Evolutionary conservation across 2,329 filamentous ascomycete species (phyloP), one percentile per base, ranked within the genome.

Genomic region (Dactylellina haptotyla): DNA sequence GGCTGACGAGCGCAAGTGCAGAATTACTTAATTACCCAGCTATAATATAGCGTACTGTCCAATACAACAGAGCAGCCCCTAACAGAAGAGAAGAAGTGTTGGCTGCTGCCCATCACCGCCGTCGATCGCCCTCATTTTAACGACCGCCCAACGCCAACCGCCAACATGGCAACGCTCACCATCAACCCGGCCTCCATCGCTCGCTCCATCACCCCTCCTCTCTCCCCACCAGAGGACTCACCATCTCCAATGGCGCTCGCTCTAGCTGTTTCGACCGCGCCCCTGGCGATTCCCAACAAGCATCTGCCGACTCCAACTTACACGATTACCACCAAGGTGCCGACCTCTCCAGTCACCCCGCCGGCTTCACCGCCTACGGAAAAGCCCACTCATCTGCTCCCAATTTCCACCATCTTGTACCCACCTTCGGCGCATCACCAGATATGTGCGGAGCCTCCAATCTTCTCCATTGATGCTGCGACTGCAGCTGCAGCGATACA

Each of bases 401-500:
- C 72, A 87, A 85, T 85, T 8, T 96, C 93, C 2, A 83, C 94
- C 34, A 85, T 73, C n/a, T 61, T 73, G 96, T 3, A 88, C 89
- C 79, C 93, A 93, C 0, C 90, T 92, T 3, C 84, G 89, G 79
- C 83, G 81, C 28, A 91, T 89, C 79, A 82, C 82, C 83, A 84
- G 81, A 84, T 82, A 78, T 87, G 79, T 83, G 85, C 76, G 72
- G 84, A 80, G 75, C 91, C 81, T 79, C 86, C 80, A 54, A 81
- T 97, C 25, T 97, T 91, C 81, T 87, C 89, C 45, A 88, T 98
- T 77, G 86, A 88, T 78, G 87, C 90, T 28, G 83, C 84, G 41
- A 86, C 87, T 26, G 84, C 97, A 45, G 87, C 88, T 9, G 84
- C 87, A 48, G 92, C 94, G 0, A 79, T 98, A 32, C 88, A 96